A percentile compares a stretch with the other conserved stretches of the same genome.
These are phyloP conservation scores for Zoysia pacifica DNA, from an alignment of 176 grass and related monocot genomes.

Conservation along the genomic window DNA sequence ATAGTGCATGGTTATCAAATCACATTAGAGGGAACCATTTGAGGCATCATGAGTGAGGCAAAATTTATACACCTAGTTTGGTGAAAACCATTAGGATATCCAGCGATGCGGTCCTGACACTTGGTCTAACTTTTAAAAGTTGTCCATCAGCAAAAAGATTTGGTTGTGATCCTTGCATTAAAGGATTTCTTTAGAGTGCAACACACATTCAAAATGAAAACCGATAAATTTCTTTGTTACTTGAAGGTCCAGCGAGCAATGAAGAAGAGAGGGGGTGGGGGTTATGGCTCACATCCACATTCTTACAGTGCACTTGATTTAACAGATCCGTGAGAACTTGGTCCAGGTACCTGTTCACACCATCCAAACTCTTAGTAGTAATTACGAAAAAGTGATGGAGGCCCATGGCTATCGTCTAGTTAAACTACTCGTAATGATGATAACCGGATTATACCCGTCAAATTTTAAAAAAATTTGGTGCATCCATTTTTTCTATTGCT, in stretches of 20 bases:
- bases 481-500: background rate
- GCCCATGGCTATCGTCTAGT: background rate
- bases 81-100: background rate
- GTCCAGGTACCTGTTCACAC: background rate
- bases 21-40: background rate
- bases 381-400: no score
- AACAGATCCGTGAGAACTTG: background rate
- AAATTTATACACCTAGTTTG: background rate
- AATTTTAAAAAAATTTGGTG: background rate
- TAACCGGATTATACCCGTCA: background rate
- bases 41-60: slow-evolving; percentile 8
- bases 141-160: slow-evolving; percentile 10
- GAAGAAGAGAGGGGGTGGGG: no score
- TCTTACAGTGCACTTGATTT: background rate
- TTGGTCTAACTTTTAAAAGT: background rate
- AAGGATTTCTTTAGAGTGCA: background rate
- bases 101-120: slow-evolving; percentile 2
- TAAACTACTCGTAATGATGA: background rate
- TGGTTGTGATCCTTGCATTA: background rate
- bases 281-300: background rate
- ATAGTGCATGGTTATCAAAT: background rate
- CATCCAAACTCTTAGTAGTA: background rate
- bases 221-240: background rate
- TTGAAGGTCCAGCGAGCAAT: background rate
- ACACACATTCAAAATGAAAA: background rate